Conservation (phyloP, 306 rosid genomes). For the Biancaea sappan region DNA sequence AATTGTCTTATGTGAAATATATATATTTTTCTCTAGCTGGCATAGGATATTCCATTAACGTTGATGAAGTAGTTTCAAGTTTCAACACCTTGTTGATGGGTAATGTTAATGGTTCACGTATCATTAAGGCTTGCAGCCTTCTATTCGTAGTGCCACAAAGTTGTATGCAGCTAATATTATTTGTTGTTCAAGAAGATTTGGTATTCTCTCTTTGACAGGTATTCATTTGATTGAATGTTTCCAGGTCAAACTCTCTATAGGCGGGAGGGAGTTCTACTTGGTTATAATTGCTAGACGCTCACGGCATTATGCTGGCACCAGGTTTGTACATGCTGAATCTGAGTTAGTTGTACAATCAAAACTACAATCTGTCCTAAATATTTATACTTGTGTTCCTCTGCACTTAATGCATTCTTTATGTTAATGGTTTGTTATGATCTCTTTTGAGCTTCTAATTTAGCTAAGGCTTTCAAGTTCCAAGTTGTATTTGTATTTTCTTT, state of each 20-base stretch:
- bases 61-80: slow-evolving; percentile 25
- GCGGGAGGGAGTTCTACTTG: slow-evolving; percentile 65
- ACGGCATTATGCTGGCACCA: slow-evolving; percentile 97
- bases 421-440: slow-evolving; percentile 16
- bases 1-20: slow-evolving; percentile 29
- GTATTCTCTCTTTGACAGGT: slow-evolving; percentile 34
- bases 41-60: slow-evolving; percentile 28
- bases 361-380: slow-evolving; percentile 11
- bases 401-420: neutral
- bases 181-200: slow-evolving; percentile 27
- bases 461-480: neutral
- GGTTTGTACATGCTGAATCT: slow-evolving; percentile 50
- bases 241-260: slow-evolving; percentile 73
- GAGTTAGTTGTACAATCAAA: slow-evolving; percentile 24
- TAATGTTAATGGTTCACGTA: slow-evolving; percentile 16
- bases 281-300: slow-evolving; percentile 94
- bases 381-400: slow-evolving; percentile 9
- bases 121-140: slow-evolving; percentile 24
- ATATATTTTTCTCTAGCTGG: slow-evolving; percentile 25
- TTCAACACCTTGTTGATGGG: slow-evolving; percentile 17
- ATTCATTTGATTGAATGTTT: slow-evolving; percentile 37
- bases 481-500: neutral
- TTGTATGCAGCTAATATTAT: slow-evolving; percentile 7
- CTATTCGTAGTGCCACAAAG: slow-evolving; percentile 1
- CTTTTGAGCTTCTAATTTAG: slow-evolving; percentile 19